A percentile compares a stretch with the other conserved stretches of the same genome.
phyloP scores from a whole-genome alignment of 176 grass and related monocot genomes.

The Olyra latifolia region DNA sequence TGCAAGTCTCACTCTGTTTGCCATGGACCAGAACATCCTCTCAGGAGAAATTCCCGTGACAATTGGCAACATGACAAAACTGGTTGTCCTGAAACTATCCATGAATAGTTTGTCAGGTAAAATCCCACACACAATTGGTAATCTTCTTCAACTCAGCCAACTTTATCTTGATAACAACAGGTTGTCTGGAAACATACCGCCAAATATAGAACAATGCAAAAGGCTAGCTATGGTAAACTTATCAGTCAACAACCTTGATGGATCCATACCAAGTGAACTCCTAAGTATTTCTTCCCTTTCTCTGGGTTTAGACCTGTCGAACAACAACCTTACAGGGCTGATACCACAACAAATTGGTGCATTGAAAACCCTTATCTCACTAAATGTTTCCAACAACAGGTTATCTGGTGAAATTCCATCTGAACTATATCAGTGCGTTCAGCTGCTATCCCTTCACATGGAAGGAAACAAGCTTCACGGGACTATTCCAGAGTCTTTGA shows the following conservation, averaged over 20 bases:
- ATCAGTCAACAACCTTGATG: conserved; percentile 24
- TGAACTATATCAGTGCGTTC: conserved; percentile 24
- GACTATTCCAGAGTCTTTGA: conserved; percentile 2
- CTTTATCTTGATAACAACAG: conserved; percentile 41
- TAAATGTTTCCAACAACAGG: conserved; percentile 30
- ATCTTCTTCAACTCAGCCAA: conserved; percentile 30
- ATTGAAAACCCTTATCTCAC: background rate
- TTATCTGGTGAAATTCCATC: conserved; percentile 22
- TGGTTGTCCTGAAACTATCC: conserved; percentile 38
- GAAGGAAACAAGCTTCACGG: conserved; percentile 21
- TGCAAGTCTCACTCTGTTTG: conserved; percentile 29
- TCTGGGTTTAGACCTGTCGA: background rate
- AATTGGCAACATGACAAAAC: conserved; percentile 37
- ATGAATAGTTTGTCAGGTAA: conserved; percentile 46
- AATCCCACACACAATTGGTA: conserved; percentile 42
- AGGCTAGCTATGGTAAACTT: conserved; percentile 34
- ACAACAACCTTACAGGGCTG: background rate
- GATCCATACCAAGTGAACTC: conserved; percentile 25
- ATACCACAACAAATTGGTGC: background rate
- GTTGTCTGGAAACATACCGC: conserved; percentile 49
- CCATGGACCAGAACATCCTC: conserved; percentile 51
- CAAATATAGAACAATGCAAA: conserved; percentile 26
- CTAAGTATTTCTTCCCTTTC: background rate
- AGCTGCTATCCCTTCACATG: background rate
- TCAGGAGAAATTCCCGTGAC: conserved; percentile 42